Evolutionary conservation across 2,329 filamentous ascomycete species (phyloP).

Genomic region (Aspergillus uvarum): DNA sequence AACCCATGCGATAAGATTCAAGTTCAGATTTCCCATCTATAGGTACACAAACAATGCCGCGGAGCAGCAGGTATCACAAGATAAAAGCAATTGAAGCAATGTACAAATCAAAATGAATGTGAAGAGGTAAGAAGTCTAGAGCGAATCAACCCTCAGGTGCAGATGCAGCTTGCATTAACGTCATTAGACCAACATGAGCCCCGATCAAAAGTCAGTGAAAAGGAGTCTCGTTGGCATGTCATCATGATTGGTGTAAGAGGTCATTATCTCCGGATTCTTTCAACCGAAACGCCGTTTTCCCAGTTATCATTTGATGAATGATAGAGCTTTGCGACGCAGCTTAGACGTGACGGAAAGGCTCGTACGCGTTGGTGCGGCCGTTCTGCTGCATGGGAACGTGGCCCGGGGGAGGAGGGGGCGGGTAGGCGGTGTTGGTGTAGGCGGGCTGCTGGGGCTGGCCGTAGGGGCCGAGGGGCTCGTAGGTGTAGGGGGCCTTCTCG

Average conservation of each 20-base stretch:
- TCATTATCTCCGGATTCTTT: not conserved
- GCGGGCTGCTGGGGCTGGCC: constrained; percentile 21
- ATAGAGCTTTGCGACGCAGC: not conserved
- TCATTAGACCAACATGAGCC: not conserved
- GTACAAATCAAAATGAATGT: not conserved
- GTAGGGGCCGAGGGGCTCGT: constrained; percentile 52
- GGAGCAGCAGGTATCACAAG: not conserved
- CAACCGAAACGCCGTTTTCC: not conserved
- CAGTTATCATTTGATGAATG: not conserved
- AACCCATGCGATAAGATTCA: not conserved
- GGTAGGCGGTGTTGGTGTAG: constrained; percentile 30
- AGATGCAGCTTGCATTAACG: constrained; percentile 2
- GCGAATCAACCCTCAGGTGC: not conserved
- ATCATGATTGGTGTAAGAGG: not conserved
- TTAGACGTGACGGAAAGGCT: constrained; percentile 41
- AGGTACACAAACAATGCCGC: not conserved
- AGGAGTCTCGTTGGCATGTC: not conserved
- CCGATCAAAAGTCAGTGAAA: not conserved
- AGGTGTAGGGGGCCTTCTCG: constrained; percentile 62
- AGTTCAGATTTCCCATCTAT: not conserved
- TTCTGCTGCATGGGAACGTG: constrained; percentile 23
- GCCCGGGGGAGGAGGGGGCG: constrained; percentile 24
- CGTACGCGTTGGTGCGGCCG: constrained; percentile 34
- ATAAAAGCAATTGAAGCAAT: not conserved
- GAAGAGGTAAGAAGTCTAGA: not conserved